Base-by-base conservation (phyloP, 2,329 filamentous ascomycete genomes). In the Sphaerulina populicola region DNA sequence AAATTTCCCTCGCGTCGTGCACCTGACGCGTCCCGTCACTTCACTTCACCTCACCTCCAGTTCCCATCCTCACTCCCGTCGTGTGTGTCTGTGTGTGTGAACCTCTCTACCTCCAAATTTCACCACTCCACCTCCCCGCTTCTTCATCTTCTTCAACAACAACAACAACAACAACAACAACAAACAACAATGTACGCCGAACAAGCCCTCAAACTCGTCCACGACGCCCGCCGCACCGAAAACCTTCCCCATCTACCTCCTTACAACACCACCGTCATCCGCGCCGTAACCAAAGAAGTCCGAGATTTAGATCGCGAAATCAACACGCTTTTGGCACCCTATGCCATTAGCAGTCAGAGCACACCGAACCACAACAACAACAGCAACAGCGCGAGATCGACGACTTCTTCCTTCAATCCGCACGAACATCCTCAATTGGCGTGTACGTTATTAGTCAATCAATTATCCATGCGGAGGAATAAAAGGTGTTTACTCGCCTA, bases 401-500 rank as follows among this genome's bases (percentile, higher is more conserved):
- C 18, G 4, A 18, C 18, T 18, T 18, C 18, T 18, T 18, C 18
- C 0, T 97, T 97, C 73, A 84, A 95, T 61, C 91, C 89, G 0
- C 80, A 83, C 12, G 79, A 83, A 9, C 83, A 96, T 63, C 88
- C 88, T 40, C 87, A 86, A 8, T 85, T 85, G 30, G 90, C 91
- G 2, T 94, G 88, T 66, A 87, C 88, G 1, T 76, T 98, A 21
- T 80, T 98, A 18, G 90, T 97, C 55, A 87, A 96, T 67, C 91
- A 98, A 67, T 75, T 98, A 9, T 89, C 87, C 60, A 96, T 97
- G 86, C 83, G 93, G 44, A 80, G 93, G 49, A 95, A 98, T 69
- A 98, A 98, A 70, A 84, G 93, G 39, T 98, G 93, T 65, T 77
- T 98, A 15, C 79, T 98, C 6, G 90, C 91, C 3, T 98, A 98